phyloP scores from a whole-genome alignment of 306 rosid genomes.

The Abrus precatorius region DNA sequence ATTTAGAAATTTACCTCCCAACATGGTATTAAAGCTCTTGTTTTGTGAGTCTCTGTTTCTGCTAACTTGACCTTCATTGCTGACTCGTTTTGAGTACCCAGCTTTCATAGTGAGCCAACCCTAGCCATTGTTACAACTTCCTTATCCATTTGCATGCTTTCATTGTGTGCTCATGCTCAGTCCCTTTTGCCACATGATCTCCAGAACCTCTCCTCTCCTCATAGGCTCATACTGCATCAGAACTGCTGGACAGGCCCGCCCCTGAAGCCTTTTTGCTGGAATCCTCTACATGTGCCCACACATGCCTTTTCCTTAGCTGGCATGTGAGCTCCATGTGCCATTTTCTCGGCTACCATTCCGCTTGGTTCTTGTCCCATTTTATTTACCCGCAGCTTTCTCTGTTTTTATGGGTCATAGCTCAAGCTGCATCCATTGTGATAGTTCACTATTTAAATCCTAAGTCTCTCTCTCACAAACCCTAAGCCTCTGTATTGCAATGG shows the following conservation, averaged over 20 bases:
- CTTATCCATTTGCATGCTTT: background rate
- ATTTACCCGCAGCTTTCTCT: background rate
- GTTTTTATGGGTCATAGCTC: background rate
- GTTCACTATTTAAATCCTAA: background rate
- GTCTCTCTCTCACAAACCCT: background rate
- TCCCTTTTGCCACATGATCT: background rate
- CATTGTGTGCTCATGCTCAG: background rate
- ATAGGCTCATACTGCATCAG: background rate
- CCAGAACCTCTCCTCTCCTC: background rate
- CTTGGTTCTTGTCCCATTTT: background rate
- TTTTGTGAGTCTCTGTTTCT: background rate
- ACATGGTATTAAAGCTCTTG: background rate
- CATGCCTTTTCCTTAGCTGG: background rate
- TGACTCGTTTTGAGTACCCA: background rate
- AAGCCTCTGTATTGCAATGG: background rate
- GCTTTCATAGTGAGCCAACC: background rate
- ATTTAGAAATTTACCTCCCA: background rate
- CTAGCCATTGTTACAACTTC: background rate
- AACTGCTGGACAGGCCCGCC: background rate
- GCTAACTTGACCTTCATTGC: constrained; percentile 1
- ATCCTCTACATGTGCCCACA: background rate
- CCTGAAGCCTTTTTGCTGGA: background rate
- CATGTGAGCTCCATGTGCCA: background rate
- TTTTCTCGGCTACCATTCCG: background rate
- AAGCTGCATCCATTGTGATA: background rate